Evolutionary conservation across 2,329 filamentous ascomycete species (phyloP).

Genomic region (Ceratocystis colombiana): DNA sequence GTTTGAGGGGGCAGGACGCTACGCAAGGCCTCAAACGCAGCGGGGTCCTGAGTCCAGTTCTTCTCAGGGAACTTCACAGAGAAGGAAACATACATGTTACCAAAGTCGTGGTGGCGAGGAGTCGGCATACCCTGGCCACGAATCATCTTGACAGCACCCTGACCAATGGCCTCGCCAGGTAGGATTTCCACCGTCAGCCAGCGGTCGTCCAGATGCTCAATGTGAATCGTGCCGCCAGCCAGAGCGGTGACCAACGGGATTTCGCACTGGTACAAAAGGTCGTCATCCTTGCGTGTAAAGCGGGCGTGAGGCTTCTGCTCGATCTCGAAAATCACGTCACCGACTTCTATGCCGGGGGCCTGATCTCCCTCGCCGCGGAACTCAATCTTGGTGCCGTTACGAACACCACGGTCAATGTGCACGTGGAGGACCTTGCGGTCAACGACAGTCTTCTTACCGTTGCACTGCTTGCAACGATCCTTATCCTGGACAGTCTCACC

Average conservation of each 20-base stretch:
- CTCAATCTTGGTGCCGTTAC: constrained; percentile 89
- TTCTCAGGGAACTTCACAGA: constrained; percentile 91
- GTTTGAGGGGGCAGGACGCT: constrained; percentile 66
- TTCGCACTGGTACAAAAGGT: constrained; percentile 87
- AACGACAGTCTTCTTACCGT: constrained; percentile 94
- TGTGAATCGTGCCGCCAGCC: constrained; percentile 78
- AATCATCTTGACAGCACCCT: constrained; percentile 88
- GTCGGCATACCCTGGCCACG: constrained; percentile 97
- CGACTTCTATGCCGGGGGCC: constrained; percentile 80
- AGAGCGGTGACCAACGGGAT: constrained; percentile 93
- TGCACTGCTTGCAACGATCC: constrained; percentile 94
- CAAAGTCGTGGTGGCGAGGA: constrained; percentile 83
- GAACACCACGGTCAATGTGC: constrained; percentile 89
- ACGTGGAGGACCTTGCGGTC: constrained; percentile 98
- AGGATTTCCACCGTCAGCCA: constrained; percentile 91
- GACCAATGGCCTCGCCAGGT: constrained; percentile 87
- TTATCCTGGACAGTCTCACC: constrained; percentile 94
- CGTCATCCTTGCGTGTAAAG: constrained; percentile 93
- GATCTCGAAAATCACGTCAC: constrained; percentile 97
- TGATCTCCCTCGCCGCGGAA: constrained; percentile 97
- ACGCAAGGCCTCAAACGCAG: constrained; percentile 69
- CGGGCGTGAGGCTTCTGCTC: constrained; percentile 96
- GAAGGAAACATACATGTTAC: constrained; percentile 96
- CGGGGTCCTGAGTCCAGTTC: constrained; percentile 54
- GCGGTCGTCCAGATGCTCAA: constrained; percentile 94